Conservation (phyloP, 1,139 yeast species). For the Pichia sp. region DNA sequence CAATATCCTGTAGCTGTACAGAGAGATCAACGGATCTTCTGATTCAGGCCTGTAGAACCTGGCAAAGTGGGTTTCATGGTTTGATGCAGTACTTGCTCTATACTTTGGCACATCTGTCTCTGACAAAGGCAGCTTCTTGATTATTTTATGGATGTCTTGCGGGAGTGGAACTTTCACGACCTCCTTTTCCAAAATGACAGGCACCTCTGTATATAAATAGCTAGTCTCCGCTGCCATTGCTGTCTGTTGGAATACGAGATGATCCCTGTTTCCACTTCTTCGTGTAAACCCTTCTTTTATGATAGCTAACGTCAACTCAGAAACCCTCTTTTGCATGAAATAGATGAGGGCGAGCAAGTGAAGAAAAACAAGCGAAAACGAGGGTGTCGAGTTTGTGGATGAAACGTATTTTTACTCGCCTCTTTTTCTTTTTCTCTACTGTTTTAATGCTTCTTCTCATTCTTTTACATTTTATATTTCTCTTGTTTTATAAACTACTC, state of each 20-base stretch:
- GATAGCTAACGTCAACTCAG: not conserved
- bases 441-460: not conserved
- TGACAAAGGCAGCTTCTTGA: conserved; percentile 15
- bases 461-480: not conserved
- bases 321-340: not conserved
- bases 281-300: not conserved
- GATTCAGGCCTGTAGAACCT: conserved; percentile 5
- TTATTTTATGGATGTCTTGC: conserved; percentile 19
- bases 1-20: conserved; percentile 2
- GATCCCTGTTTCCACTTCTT: not conserved
- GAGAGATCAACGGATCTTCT: not conserved
- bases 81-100: not conserved
- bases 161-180: conserved; percentile 16
- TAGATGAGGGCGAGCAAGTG: not conserved
- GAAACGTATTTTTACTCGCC: not conserved
- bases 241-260: not conserved
- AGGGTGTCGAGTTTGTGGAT: not conserved
- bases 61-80: conserved; percentile 9
- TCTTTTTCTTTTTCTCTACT: not conserved
- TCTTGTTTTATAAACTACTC: no score
- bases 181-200: conserved; percentile 17
- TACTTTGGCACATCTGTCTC: not conserved
- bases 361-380: not conserved
- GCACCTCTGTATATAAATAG: conserved; percentile 18
- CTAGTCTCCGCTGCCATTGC: conserved; percentile 5